A percentile compares a stretch with the other conserved stretches of the same genome.
phyloP scores from a whole-genome alignment of 116 monocot genomes.

The Dioscorea cayenensis region DNA sequence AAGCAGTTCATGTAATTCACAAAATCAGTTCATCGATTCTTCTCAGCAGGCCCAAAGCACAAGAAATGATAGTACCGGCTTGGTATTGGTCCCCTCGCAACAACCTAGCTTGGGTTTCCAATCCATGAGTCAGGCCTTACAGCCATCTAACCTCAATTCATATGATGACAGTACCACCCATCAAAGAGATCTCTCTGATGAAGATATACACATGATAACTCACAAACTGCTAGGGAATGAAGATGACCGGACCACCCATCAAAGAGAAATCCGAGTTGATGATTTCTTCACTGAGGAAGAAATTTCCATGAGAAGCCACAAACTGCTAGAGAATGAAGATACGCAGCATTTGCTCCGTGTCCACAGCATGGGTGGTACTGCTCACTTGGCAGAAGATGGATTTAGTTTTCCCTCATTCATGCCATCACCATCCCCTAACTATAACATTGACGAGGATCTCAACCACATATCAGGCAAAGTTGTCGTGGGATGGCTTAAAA shows the following conservation, averaged over 20 bases:
- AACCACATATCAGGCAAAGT: constrained; percentile 61
- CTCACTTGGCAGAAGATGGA: constrained; percentile 41
- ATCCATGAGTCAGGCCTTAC: constrained; percentile 7
- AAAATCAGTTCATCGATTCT: constrained; percentile 16
- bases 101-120: constrained; percentile 14
- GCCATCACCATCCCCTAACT: constrained; percentile 40
- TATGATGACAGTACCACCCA: constrained; percentile 32
- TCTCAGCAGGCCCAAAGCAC: constrained; percentile 13
- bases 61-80: constrained; percentile 12
- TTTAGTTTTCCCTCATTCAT: constrained; percentile 35
- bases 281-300: constrained; percentile 58
- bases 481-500: constrained; percentile 87
- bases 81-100: constrained; percentile 23
- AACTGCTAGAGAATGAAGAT: constrained; percentile 80
- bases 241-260: constrained; percentile 34
- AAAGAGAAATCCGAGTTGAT: constrained; percentile 15
- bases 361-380: too few relatives aligned
- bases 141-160: constrained; percentile 11
- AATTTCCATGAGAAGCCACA: constrained; percentile 63
- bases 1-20: constrained; percentile 13
- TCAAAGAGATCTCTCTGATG: constrained; percentile 33
- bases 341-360: too few relatives aligned
- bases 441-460: constrained; percentile 40
- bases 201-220: constrained; percentile 67
- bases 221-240: too few relatives aligned